These are phyloP conservation scores for Plantago lanceolata DNA, from an alignment of 305 asterid genomes.

Conservation along the genomic window DNA sequence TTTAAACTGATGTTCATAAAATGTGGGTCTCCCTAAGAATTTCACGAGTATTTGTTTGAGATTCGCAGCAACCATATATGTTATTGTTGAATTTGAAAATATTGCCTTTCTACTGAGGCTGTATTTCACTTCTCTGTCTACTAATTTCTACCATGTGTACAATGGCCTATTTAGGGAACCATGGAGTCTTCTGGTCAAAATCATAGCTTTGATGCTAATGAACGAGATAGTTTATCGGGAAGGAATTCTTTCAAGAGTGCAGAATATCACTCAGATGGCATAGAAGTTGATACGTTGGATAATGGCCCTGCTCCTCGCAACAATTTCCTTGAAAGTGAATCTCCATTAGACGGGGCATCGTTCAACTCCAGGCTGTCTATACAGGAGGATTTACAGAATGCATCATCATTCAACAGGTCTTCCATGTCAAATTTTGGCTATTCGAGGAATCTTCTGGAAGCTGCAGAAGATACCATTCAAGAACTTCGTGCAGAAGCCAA, in stretches of 20 bases:
- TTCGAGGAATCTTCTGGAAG: constrained; percentile 54
- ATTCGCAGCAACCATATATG: no score
- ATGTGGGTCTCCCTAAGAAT: no score
- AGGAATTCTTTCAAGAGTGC: constrained; percentile 32
- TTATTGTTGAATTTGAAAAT: not conserved
- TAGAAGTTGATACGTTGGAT: constrained; percentile 31
- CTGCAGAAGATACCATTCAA: constrained; percentile 64
- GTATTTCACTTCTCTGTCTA: constrained; percentile 3
- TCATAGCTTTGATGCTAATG: constrained; percentile 31
- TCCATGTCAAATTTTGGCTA: constrained; percentile 35
- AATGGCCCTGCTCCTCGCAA: constrained; percentile 35
- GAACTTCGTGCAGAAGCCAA: constrained; percentile 86
- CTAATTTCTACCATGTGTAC: not conserved
- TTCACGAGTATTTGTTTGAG: no score
- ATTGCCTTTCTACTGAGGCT: not conserved
- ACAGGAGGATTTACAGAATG: constrained; percentile 36
- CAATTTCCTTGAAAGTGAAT: constrained; percentile 32
- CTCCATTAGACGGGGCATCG: constrained; percentile 42
- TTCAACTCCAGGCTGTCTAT: constrained; percentile 28
- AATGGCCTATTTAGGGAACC: constrained; percentile 42
- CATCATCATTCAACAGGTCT: constrained; percentile 33
- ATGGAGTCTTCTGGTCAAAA: constrained; percentile 41
- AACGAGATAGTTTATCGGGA: constrained; percentile 26
- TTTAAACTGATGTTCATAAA: no score
- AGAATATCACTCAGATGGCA: constrained; percentile 26